These are phyloP conservation scores for Dactylellina sp. DNA, from an alignment of 2,329 filamentous ascomycete genomes.

Conservation along the genomic window DNA sequence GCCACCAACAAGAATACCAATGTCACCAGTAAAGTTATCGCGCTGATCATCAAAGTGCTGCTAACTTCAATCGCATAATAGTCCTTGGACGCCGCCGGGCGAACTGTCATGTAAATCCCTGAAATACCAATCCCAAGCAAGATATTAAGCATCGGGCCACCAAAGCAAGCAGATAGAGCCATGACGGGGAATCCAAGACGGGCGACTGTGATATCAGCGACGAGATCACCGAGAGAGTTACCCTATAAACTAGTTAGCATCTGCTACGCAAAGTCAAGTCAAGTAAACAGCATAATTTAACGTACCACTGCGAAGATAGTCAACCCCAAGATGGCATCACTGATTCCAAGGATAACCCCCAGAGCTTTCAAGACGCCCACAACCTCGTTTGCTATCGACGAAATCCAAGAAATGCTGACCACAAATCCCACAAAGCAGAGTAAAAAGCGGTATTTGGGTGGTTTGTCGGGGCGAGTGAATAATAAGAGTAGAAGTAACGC, in stretches of 20 bases:
- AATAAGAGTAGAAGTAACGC: conserved; percentile 75
- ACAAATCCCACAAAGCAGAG: conserved; percentile 90
- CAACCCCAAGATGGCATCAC: conserved; percentile 91
- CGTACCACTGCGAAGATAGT: conserved; percentile 86
- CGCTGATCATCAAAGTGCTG: conserved; percentile 85
- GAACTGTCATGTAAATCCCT: conserved; percentile 86
- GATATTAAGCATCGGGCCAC: conserved; percentile 98
- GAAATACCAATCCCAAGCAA: conserved; percentile 92
- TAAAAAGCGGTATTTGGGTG: conserved; percentile 79
- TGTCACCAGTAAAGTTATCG: conserved; percentile 83
- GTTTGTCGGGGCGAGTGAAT: conserved; percentile 75
- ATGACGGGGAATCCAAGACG: conserved; percentile 95
- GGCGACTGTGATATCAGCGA: conserved; percentile 94
- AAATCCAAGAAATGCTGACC: conserved; percentile 95
- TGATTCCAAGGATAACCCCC: conserved; percentile 90
- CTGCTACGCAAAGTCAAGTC: background rate
- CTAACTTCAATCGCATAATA: conserved; percentile 86
- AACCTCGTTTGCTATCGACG: conserved; percentile 93
- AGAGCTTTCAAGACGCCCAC: conserved; percentile 93
- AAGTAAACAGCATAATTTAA: background rate
- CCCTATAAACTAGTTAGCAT: conserved; percentile 65
- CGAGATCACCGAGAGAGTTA: conserved; percentile 92
- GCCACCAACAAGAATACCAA: conserved; percentile 80
- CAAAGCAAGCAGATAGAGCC: conserved; percentile 93
- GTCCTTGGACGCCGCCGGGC: conserved; percentile 78